Evolutionary conservation across 2,329 filamentous ascomycete genomes (phyloP).

Genomic region (Thielaviopsis musarum): DNA sequence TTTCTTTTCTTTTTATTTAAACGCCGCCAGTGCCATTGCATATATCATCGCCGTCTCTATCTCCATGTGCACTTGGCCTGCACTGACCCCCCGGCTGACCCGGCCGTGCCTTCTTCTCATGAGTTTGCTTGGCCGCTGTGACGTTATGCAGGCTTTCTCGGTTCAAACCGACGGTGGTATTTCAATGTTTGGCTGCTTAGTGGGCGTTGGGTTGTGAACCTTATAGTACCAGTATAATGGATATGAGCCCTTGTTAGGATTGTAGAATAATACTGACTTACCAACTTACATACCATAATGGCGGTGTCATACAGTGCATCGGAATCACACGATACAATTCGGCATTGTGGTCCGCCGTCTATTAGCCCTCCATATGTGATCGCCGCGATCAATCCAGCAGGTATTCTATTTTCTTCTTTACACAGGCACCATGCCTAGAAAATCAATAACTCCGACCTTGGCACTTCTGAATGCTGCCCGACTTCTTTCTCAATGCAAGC

Average conservation of each 20-base stretch:
- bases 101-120: not conserved
- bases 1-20: not conserved
- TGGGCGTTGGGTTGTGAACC: too few species aligned
- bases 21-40: not conserved
- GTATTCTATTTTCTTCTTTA: not conserved
- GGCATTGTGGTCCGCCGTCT: too few species aligned
- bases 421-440: not conserved
- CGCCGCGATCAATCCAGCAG: not conserved
- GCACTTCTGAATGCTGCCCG: not conserved
- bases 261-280: too few species aligned
- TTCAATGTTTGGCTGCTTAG: not conserved
- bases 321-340: too few species aligned
- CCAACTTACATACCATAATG: too few species aligned
- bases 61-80: not conserved
- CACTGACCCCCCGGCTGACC: too few species aligned
- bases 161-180: not conserved
- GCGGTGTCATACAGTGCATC: too few species aligned
- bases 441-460: not conserved
- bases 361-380: not conserved
- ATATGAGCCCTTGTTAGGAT: too few species aligned
- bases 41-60: not conserved
- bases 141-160: not conserved
- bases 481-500: not conserved
- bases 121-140: not conserved
- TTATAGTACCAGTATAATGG: too few species aligned